Base-by-base conservation (phyloP, 2,329 filamentous ascomycete species). In the Phialophora verrucosa region DNA sequence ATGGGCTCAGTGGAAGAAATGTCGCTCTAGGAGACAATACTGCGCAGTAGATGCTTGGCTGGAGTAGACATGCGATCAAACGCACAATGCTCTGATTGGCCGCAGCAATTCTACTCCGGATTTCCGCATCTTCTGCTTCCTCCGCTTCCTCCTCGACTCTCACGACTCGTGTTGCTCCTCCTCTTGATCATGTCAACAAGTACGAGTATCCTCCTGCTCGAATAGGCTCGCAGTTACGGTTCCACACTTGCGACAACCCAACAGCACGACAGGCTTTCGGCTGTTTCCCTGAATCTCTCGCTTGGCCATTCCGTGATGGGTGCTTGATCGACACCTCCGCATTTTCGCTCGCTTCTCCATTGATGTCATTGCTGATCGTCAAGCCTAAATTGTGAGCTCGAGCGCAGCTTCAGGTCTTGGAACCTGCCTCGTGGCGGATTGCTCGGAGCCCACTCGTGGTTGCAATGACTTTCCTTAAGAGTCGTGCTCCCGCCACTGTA, bases 311-410 rank as follows among this genome's bases (percentile, higher is more conserved):
- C 61, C 62, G n/a, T 38, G 50, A 27, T 35, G 35, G 61, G 59
- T 35, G n/a, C 35, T 60, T 23, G 65, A 64, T 64, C 56, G 49
- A 29, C 62, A 51, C 53, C 65, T 67, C 56, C 65, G 62, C 65
- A 60, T 53, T 60, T 56, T 27, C 31, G 25, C 12, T 25, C 32
- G 49, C 31, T 23, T 51, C 31, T 32, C 56, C 65, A 53, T 67
- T 67, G 65, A 67, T 67, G 65, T 67, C 65, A 67, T 61, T 63
- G 57, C 44, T 10, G 35, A 59, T 38, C 55, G 14, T 23, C 31
- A 20, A 12, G 29, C 20, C n/a, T 7, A 25, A 42, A 59, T 50
- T 31, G 4, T n/a, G 57, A 47, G 57, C 20, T 59, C 29, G 32
- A 42, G 27, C 32, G 12, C 23, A 47, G 29, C 38, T 47, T 23